Percentiles rank a stretch among this genome's conserved stretches.
phyloP scores from a whole-genome alignment of 2,329 filamentous ascomycete genomes.

The Phaeophleospora eucalypticola region DNA sequence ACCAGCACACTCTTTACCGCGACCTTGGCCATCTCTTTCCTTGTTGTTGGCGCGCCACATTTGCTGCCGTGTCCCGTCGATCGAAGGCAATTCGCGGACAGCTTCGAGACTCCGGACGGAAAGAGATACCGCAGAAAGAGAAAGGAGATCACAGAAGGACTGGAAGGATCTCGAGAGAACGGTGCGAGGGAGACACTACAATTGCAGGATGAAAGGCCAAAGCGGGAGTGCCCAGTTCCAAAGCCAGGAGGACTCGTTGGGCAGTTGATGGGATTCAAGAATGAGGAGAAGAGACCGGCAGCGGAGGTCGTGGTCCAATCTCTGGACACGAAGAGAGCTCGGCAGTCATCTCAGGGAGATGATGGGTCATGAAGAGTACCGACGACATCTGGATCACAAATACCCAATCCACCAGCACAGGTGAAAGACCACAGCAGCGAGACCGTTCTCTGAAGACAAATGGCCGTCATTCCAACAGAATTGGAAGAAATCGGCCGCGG shows the following conservation, averaged over 20 bases:
- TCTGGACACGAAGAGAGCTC: slow-evolving; percentile 16
- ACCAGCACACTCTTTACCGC: slow-evolving; percentile 92
- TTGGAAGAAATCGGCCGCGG: too few relatives aligned
- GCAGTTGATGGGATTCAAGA: slow-evolving; percentile 67
- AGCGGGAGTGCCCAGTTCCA: slow-evolving; percentile 83
- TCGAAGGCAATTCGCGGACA: slow-evolving; percentile 73
- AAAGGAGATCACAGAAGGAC: slow-evolving; percentile 17
- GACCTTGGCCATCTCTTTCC: slow-evolving; percentile 83
- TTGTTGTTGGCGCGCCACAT: slow-evolving; percentile 88
- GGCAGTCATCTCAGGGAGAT: not conserved
- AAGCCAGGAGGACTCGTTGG: slow-evolving; percentile 79
- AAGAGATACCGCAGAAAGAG: slow-evolving; percentile 41
- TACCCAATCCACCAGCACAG: too few relatives aligned
- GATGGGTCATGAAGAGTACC: not conserved
- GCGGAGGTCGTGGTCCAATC: slow-evolving; percentile 28
- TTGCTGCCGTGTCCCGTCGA: slow-evolving; percentile 81
- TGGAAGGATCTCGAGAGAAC: slow-evolving; percentile 3
- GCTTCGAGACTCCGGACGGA: slow-evolving; percentile 29
- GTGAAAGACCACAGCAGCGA: too few relatives aligned
- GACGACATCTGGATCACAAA: too few relatives aligned
- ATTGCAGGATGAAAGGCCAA: slow-evolving; percentile 29
- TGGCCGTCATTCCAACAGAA: too few relatives aligned
- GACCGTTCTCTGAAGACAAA: too few relatives aligned
- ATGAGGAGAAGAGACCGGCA: slow-evolving; percentile 24
- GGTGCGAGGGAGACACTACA: too few relatives aligned